A percentile compares a stretch with the other conserved stretches of the same genome.
Evolutionary conservation across 345 rosid genomes (phyloP).

Genomic region (Melastoma malabathricum): DNA sequence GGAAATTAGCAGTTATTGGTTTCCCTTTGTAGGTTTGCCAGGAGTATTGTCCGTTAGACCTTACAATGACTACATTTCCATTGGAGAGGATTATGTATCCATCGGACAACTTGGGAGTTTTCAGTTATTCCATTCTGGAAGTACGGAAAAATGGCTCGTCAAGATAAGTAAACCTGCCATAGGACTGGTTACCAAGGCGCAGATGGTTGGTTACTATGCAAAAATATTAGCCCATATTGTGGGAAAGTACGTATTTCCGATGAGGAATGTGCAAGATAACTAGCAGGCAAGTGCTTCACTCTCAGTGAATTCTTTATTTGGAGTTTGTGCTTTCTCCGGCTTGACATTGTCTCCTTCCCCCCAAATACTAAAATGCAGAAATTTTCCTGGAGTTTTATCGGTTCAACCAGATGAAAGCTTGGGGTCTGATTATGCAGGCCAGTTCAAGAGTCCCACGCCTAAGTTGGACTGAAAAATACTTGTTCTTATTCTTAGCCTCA

Average conservation of each 20-base stretch:
- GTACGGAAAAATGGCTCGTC: constrained; percentile 64
- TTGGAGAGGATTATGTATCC: constrained; percentile 24
- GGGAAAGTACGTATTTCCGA: constrained; percentile 53
- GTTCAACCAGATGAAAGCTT: constrained; percentile 59
- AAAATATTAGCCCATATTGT: constrained; percentile 59
- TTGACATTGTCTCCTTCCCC: not conserved
- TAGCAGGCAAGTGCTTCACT: constrained; percentile 40
- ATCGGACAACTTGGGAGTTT: constrained; percentile 8
- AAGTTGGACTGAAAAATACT: not conserved
- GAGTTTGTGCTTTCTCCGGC: not conserved
- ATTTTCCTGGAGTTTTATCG: constrained; percentile 80
- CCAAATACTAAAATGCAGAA: constrained; percentile 24
- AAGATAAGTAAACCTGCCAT: constrained; percentile 58
- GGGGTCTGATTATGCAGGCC: constrained; percentile 59
- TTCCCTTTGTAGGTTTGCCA: constrained; percentile 43
- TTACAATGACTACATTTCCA: constrained; percentile 34
- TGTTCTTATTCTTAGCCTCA: no score
- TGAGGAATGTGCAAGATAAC: constrained; percentile 49
- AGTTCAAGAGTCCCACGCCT: not conserved
- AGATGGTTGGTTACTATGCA: constrained; percentile 80
- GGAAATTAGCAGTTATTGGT: no score
- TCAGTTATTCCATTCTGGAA: constrained; percentile 43
- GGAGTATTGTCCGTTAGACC: constrained; percentile 58
- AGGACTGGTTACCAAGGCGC: constrained; percentile 74
- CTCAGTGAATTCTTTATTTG: not conserved